Percentiles rank a stretch among this genome's conserved stretches.
Evolutionary conservation across 306 rosid genomes (phyloP).

Genomic region (Prunus mira): DNA sequence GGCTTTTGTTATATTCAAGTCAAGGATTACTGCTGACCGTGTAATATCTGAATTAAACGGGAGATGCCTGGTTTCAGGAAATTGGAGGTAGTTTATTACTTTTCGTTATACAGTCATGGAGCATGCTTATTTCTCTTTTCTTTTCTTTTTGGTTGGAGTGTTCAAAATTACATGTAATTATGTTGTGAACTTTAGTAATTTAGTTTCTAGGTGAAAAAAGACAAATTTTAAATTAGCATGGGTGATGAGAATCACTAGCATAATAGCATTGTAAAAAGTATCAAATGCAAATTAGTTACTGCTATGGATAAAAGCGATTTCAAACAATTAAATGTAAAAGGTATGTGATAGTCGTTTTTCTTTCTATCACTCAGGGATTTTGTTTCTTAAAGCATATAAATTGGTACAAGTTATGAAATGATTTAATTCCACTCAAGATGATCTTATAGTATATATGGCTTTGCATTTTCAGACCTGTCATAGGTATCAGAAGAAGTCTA

Average conservation of each 20-base stretch:
- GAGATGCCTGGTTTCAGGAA: constrained; percentile 50
- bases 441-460: neutral
- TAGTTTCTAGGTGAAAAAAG: no score
- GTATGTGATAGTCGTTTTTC: neutral
- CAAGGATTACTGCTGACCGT: constrained; percentile 39
- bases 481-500: constrained; percentile 8
- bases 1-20: constrained; percentile 63
- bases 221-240: neutral
- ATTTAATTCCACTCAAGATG: neutral
- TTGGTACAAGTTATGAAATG: neutral
- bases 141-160: neutral
- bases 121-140: neutral
- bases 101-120: neutral
- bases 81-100: constrained; percentile 47
- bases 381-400: neutral
- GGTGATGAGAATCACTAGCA: neutral
- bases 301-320: neutral
- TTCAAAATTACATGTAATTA: neutral
- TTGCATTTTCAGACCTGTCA: constrained; percentile 24
- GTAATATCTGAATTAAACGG: constrained; percentile 34
- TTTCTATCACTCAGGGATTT: neutral
- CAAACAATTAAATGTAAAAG: neutral
- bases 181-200: neutral
- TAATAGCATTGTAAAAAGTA: neutral
- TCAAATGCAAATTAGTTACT: neutral